phyloP scores from a whole-genome alignment of 805 yeast species.

The Lipomyces starkeyi region DNA sequence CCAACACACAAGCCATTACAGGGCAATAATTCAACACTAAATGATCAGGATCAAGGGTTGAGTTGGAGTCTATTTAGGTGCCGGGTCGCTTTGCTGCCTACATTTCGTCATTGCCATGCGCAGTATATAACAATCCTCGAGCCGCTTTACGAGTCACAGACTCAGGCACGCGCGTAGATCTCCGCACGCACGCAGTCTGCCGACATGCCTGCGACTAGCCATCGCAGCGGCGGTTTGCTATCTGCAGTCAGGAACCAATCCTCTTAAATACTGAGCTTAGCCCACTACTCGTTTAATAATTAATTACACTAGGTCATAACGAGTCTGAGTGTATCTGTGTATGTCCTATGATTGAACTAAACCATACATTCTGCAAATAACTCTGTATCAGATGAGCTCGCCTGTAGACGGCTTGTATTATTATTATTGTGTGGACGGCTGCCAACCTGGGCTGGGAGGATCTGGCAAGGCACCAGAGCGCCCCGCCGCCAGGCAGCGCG shows the following conservation, averaged over 20 bases:
- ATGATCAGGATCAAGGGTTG: not conserved
- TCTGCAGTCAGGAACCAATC: not conserved
- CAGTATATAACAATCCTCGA: not conserved
- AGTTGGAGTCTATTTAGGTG: not conserved
- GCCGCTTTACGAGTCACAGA: not conserved
- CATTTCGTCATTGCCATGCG: not conserved
- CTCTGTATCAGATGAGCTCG: not conserved
- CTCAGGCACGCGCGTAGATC: slow-evolving; percentile 7
- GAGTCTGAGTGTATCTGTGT: too few species aligned
- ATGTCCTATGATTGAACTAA: too few species aligned
- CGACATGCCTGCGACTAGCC: not conserved
- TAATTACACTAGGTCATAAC: too few species aligned
- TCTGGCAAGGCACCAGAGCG: not conserved
- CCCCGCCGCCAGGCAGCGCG: too few species aligned
- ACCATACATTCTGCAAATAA: too few species aligned
- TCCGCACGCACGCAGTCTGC: not conserved
- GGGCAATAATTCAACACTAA: not conserved
- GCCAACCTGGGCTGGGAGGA: not conserved
- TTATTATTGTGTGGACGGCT: too few species aligned
- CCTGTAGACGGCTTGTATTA: not conserved
- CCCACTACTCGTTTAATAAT: too few species aligned
- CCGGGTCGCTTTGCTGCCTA: not conserved
- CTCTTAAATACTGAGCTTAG: too few species aligned
- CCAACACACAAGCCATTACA: slow-evolving; percentile 29
- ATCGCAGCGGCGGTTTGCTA: not conserved